Conservation (phyloP, 78 protist genomes). For the Paratrimastix pyriformis region DNA sequence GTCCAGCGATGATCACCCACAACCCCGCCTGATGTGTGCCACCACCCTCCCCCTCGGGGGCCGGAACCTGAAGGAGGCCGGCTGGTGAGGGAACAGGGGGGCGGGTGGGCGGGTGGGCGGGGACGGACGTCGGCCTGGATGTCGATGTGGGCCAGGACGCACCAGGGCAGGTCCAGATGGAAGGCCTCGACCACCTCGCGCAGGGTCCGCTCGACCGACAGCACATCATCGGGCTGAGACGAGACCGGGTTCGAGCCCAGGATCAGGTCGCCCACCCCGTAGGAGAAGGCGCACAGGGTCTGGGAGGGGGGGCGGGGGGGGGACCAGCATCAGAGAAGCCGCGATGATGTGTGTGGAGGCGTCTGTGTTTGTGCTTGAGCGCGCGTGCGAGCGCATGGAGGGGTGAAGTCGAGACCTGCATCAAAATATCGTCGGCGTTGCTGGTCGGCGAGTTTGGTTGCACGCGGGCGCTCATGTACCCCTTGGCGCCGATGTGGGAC, state of each 20-base stretch:
- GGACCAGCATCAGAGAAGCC: too few species aligned
- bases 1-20: too few species aligned
- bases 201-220: background rate
- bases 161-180: too few species aligned
- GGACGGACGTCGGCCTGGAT: background rate
- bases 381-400: too few species aligned
- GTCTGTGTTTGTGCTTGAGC: too few species aligned
- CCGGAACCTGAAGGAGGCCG: too few species aligned
- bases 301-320: too few species aligned
- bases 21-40: too few species aligned
- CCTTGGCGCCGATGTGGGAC: background rate
- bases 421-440: background rate
- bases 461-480: background rate
- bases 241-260: background rate
- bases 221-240: background rate
- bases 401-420: background rate
- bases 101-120: too few species aligned
- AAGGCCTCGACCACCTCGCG: background rate
- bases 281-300: background rate
- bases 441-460: background rate
- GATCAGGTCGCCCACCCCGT: background rate
- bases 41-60: too few species aligned
- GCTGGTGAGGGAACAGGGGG: too few species aligned
- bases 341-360: too few species aligned
- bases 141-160: constrained; percentile 3